phyloP scores from a whole-genome alignment of 495 filamentous ascomycete species.

The Penicillium waksmanii region DNA sequence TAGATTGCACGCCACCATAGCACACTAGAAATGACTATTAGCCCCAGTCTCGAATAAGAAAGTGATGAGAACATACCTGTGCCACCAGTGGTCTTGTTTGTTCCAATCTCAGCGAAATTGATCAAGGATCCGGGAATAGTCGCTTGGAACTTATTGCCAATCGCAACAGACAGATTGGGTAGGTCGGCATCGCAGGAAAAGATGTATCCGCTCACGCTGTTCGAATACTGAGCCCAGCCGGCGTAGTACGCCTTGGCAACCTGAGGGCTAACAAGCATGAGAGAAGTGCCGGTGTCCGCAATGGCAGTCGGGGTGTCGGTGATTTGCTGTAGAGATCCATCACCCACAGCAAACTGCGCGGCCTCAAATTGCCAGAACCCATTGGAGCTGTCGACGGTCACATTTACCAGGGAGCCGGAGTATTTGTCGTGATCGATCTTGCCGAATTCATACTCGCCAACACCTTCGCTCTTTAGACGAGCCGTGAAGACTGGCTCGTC shows the following conservation, averaged over 20 bases:
- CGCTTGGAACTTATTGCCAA: constrained; percentile 63
- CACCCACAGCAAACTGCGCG: constrained; percentile 58
- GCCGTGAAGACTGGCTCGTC: constrained; percentile 74
- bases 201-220: constrained; percentile 60
- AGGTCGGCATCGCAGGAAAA: constrained; percentile 65
- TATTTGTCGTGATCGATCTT: constrained; percentile 68
- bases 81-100: constrained; percentile 43
- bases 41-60: constrained; percentile 38
- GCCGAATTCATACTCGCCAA: constrained; percentile 80
- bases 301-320: constrained; percentile 50
- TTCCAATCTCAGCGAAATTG: constrained; percentile 63
- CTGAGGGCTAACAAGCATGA: constrained; percentile 68
- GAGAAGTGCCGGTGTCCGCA: constrained; percentile 73
- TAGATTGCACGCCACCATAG: constrained; percentile 73
- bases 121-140: constrained; percentile 68
- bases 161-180: constrained; percentile 67
- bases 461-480: constrained; percentile 60
- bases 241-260: constrained; percentile 72
- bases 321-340: constrained; percentile 36
- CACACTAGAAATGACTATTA: constrained; percentile 53
- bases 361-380: constrained; percentile 82
- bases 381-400: constrained; percentile 60
- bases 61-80: constrained; percentile 33
- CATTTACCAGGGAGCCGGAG: constrained; percentile 63
- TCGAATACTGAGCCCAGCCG: constrained; percentile 52